phyloP scores from a whole-genome alignment of 139 green algal genomes.

The Chlamydomonas sp. region DNA sequence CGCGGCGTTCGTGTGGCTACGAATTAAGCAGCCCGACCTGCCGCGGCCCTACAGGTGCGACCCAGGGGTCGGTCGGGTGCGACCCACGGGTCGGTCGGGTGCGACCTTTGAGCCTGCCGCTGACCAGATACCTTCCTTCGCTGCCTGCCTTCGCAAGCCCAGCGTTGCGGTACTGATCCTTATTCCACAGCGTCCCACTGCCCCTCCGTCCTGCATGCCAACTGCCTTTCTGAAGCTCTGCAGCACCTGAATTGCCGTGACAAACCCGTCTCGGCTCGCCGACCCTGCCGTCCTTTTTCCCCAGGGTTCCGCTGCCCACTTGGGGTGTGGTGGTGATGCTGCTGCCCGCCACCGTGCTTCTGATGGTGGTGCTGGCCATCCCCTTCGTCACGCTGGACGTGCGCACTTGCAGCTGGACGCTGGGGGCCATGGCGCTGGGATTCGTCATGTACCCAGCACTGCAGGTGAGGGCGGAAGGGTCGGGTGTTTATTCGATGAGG shows the following conservation, averaged over 20 bases:
- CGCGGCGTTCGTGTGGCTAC: constrained; percentile 89
- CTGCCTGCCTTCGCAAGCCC: not conserved
- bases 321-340: constrained; percentile 84
- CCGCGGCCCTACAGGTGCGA: constrained; percentile 69
- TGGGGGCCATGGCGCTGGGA: constrained; percentile 58
- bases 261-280: not conserved
- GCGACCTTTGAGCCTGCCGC: not conserved
- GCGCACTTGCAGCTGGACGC: constrained; percentile 61
- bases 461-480: constrained; percentile 33
- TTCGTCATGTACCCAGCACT: constrained; percentile 77
- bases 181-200: not conserved
- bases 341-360: constrained; percentile 75
- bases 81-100: not conserved
- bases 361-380: constrained; percentile 72
- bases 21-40: constrained; percentile 75
- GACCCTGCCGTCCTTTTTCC: not conserved
- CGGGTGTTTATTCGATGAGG: not conserved
- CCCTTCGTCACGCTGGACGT: constrained; percentile 58
- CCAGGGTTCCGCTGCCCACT: constrained; percentile 81
- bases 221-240: not conserved
- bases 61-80: not conserved
- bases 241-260: not conserved
- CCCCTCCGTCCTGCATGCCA: too few relatives aligned
- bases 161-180: not conserved
- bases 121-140: not conserved